Conservation (phyloP, 1,284 basidiomycete genomes). For the Sphagnurus paluster region DNA sequence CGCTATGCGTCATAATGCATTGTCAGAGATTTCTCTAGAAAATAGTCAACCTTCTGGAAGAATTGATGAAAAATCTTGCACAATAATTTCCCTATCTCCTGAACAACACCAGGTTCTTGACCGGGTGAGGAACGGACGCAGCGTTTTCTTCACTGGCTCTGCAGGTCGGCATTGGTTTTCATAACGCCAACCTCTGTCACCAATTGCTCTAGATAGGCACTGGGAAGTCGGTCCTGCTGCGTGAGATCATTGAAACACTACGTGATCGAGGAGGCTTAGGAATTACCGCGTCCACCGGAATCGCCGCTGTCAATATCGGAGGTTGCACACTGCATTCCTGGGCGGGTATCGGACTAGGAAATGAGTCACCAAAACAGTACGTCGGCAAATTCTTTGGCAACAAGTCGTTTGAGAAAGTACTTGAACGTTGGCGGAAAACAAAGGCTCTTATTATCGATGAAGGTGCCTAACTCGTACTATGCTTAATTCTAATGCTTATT, state of each 20-base stretch:
- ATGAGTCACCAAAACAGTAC: conserved; percentile 58
- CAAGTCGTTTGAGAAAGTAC: conserved; percentile 65
- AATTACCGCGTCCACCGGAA: conserved; percentile 90
- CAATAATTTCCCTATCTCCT: conserved; percentile 19
- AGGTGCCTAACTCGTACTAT: conserved; percentile 50
- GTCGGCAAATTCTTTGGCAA: conserved; percentile 51
- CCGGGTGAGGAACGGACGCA: conserved; percentile 28
- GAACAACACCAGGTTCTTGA: conserved; percentile 33
- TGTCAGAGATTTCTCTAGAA: too few species aligned
- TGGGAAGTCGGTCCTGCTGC: conserved; percentile 88
- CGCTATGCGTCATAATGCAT: too few species aligned
- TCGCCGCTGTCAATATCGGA: conserved; percentile 88
- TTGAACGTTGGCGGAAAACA: conserved; percentile 72
- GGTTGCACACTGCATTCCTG: conserved; percentile 91
- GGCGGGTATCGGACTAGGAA: conserved; percentile 83
- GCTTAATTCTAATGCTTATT: background rate
- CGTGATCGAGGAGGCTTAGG: conserved; percentile 59
- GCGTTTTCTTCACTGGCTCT: conserved; percentile 77
- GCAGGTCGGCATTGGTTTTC: conserved; percentile 48
- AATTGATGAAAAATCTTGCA: too few species aligned
- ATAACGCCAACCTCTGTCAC: background rate
- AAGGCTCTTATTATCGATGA: conserved; percentile 90
- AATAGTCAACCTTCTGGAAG: too few species aligned
- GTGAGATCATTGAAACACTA: conserved; percentile 76
- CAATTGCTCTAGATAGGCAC: conserved; percentile 57